These are phyloP conservation scores for Gynochthodes officinalis DNA, from an alignment of 257 asterid species.

Conservation along the genomic window DNA sequence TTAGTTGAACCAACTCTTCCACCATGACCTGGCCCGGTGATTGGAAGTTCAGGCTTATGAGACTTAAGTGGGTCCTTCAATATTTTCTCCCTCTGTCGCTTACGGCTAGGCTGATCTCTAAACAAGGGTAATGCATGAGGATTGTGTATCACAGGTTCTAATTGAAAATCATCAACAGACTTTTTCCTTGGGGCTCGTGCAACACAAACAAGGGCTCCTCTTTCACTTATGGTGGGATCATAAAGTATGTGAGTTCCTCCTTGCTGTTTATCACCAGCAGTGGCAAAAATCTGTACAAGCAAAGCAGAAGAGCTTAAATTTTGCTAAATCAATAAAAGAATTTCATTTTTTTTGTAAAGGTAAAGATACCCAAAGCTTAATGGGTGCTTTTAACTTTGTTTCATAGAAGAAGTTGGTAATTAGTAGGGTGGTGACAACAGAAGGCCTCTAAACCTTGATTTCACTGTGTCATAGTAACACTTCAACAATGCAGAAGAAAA, in stretches of 20 bases:
- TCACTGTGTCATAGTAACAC: not conserved
- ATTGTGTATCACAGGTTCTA: conserved; percentile 91
- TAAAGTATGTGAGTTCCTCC: conserved; percentile 93
- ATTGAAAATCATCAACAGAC: conserved; percentile 80
- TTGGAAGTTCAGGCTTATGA: conserved; percentile 93
- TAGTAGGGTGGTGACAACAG: not conserved
- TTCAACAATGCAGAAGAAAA: not conserved
- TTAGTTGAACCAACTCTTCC: conserved; percentile 91
- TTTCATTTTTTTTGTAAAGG: not conserved
- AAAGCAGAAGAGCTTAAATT: conserved; percentile 6
- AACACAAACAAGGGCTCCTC: conserved; percentile 97
- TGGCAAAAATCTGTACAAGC: conserved; percentile 61
- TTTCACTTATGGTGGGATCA: conserved; percentile 82
- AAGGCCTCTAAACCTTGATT: not conserved
- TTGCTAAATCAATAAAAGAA: not conserved
- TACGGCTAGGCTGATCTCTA: conserved; percentile 96
- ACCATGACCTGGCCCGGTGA: conserved; percentile 93
- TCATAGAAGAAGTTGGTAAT: not conserved
- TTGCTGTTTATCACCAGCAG: conserved; percentile 76
- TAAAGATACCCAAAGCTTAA: not conserved
- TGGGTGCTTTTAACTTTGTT: not conserved
- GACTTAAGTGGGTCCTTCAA: conserved; percentile 92
- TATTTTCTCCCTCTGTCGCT: conserved; percentile 88
- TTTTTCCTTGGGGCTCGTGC: conserved; percentile 97
- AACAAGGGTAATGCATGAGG: conserved; percentile 95